These are phyloP conservation scores for Solanum corneliomulleri DNA, from an alignment of 257 asterid species.

Conservation along the genomic window DNA sequence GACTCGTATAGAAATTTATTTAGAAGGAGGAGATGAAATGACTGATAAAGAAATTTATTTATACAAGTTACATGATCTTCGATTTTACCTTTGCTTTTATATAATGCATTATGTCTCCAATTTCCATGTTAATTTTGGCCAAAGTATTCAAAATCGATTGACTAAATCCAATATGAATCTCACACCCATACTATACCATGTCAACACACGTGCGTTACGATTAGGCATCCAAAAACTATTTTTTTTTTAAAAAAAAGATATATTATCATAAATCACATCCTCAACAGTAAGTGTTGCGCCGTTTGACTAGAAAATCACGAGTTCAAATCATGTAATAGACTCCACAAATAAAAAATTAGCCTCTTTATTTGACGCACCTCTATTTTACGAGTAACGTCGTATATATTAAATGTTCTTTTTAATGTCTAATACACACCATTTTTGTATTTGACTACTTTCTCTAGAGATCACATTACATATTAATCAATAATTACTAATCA, in stretches of 20 bases:
- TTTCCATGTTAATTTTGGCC: neutral
- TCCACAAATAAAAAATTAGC: too few species aligned
- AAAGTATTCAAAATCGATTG: neutral
- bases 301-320: neutral
- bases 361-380: neutral
- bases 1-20: neutral
- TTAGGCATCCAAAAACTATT: neutral
- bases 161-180: neutral
- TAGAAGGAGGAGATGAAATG: neutral
- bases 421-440: neutral
- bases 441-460: too few species aligned
- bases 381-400: neutral
- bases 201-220: neutral
- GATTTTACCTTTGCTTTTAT: neutral
- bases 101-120: neutral
- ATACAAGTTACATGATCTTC: neutral
- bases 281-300: neutral
- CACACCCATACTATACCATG: neutral
- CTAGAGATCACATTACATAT: neutral
- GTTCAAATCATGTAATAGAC: neutral
- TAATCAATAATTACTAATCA: neutral
- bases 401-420: neutral
- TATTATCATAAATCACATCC: neutral
- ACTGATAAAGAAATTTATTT: neutral
- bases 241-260: too few species aligned